These are phyloP conservation scores for Trichosanthes truncata DNA, from an alignment of 306 rosid species.

Conservation along the genomic window DNA sequence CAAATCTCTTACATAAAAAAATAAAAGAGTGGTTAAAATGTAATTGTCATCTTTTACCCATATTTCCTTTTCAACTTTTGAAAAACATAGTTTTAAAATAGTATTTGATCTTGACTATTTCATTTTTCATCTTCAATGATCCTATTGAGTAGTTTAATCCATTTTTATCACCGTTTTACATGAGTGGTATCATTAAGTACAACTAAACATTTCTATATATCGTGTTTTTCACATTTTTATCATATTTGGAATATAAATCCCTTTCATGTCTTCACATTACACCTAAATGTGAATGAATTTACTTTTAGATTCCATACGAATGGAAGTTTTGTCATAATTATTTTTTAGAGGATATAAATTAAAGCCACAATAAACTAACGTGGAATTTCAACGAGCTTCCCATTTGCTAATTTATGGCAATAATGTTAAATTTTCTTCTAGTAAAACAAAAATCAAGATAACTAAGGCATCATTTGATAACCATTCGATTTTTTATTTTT, in stretches of 20 bases:
- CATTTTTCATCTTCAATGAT: not conserved
- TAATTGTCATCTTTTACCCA: not conserved
- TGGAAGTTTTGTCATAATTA: not conserved
- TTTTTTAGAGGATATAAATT: not conserved
- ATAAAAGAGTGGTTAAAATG: not conserved
- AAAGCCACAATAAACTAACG: not conserved
- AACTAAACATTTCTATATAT: too few species aligned
- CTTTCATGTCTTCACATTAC: not conserved
- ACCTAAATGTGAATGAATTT: not conserved
- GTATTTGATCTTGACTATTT: not conserved
- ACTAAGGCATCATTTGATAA: too few species aligned
- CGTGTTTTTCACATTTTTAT: not conserved
- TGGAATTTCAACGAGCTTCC: not conserved
- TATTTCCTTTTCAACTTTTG: not conserved
- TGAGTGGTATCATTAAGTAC: not conserved
- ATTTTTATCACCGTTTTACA: not conserved
- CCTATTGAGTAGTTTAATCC: not conserved
- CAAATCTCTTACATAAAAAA: not conserved
- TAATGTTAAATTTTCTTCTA: too few species aligned
- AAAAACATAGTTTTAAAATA: not conserved
- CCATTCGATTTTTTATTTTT: too few species aligned
- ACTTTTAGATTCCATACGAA: not conserved
- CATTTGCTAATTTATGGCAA: too few species aligned
- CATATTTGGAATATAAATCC: not conserved
- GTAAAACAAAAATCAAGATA: not conserved